These are phyloP conservation scores for Flaveria floridana DNA, from an alignment of 140 eudicot genomes.

Conservation along the genomic window DNA sequence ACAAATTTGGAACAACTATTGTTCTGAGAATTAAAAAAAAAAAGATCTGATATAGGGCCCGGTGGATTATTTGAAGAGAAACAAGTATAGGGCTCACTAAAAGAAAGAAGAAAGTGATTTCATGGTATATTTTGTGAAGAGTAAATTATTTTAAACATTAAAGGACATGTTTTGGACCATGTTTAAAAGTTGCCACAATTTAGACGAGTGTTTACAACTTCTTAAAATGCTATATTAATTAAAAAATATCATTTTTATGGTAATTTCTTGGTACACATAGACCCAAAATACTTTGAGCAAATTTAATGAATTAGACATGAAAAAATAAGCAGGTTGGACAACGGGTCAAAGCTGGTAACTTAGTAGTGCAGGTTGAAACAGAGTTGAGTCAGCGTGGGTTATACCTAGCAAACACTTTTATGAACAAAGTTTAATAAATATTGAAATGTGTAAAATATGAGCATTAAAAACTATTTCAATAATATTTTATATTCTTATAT, in stretches of 20 bases:
- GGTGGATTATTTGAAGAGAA: not conserved
- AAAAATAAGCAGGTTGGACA: not conserved
- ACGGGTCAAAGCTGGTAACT: not conserved
- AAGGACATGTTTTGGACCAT: not conserved
- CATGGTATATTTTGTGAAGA: not conserved
- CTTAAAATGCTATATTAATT: not conserved
- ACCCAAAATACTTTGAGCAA: not conserved
- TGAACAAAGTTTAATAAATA: not conserved
- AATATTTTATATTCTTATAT: not conserved
- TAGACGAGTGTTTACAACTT: not conserved
- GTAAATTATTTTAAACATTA: not conserved
- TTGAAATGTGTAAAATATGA: not conserved
- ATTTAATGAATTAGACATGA: not conserved
- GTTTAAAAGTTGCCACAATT: not conserved
- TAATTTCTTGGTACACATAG: not conserved
- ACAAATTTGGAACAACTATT: conserved; percentile 6
- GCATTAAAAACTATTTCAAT: not conserved
- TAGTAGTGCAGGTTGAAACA: not conserved
- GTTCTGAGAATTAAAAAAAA: not conserved
- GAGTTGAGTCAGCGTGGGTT: too few relatives aligned
- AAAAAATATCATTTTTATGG: not conserved
- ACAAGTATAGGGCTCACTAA: not conserved
- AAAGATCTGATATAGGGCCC: not conserved
- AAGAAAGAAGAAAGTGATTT: not conserved
- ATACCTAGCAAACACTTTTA: not conserved